Percentiles rank a stretch among this genome's conserved stretches.
phyloP scores from a whole-genome alignment of 805 yeast species.

The Yarrowia sp. region DNA sequence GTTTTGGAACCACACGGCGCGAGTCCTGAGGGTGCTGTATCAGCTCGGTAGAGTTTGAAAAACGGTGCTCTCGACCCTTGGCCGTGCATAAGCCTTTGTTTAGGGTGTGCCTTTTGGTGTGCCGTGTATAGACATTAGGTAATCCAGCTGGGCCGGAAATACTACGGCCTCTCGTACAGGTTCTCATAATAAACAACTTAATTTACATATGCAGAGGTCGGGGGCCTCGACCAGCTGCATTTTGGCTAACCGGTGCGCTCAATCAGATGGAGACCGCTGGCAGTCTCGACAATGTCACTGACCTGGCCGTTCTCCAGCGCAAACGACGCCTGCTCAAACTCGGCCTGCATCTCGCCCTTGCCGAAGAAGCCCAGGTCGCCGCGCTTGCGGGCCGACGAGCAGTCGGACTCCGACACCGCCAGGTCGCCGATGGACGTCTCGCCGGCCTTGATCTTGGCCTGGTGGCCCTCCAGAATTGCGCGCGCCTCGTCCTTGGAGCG shows the following conservation, averaged over 20 bases:
- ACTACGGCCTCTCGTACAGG: too few species aligned
- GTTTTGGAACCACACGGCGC: slow-evolving; percentile 1
- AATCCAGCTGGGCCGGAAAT: too few species aligned
- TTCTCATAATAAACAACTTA: slow-evolving; percentile 7
- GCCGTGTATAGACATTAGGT: too few species aligned
- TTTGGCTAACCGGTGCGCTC: slow-evolving; percentile 66
- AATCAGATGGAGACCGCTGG: slow-evolving; percentile 86
- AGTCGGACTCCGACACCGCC: slow-evolving; percentile 83
- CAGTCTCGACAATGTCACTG: slow-evolving; percentile 80
- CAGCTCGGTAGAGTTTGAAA: slow-evolving; percentile 10
- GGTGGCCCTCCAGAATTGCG: slow-evolving; percentile 55
- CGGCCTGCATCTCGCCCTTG: slow-evolving; percentile 91
- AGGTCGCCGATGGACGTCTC: slow-evolving; percentile 64
- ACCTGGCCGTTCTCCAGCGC: slow-evolving; percentile 77
- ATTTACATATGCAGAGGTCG: background rate
- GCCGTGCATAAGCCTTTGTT: slow-evolving; percentile 5
- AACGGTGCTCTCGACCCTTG: background rate
- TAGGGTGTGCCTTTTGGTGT: slow-evolving; percentile 25
- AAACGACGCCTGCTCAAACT: slow-evolving; percentile 86
- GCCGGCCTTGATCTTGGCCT: slow-evolving; percentile 60
- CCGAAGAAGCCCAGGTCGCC: slow-evolving; percentile 93
- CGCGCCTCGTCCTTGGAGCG: slow-evolving; percentile 78
- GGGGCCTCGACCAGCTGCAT: too few species aligned
- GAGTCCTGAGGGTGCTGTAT: background rate
- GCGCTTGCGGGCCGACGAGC: slow-evolving; percentile 78